Evolutionary conservation across 176 grass and related monocot genomes (phyloP), one percentile per base, ranked within the genome.

Genomic region (Zoysia pacifica): DNA sequence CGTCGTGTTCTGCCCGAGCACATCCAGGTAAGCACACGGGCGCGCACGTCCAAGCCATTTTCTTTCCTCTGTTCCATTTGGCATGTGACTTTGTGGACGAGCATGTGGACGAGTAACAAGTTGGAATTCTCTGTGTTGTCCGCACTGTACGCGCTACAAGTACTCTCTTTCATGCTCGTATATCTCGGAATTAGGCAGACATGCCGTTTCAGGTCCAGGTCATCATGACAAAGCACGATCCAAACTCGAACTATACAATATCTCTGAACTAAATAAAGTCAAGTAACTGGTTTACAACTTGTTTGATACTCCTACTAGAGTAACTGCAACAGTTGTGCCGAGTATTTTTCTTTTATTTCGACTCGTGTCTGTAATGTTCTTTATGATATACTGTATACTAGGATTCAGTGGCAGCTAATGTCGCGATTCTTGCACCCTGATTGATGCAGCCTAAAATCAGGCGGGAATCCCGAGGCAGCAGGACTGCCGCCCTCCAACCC

Each of bases 1-100:
- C 65, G 39, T 93, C 84, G 77, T 82, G 1, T 93, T 93, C 80
- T 93, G 90, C 81, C 84, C 83, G 47, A 44, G 6, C 65, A 45
- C 35, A 45, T 82, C 89, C 20, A 91, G 85, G 89, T 88, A 73
- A 5, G 35, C 38, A 56, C 43, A 11, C 28, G 28, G 28, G 28
- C 49, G 38, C 67, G 44, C 16, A 11, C 3, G 43, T 14, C 3
- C 1, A 16, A 5, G 28, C 28, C 28, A 28, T 28, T 28, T 28
- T 28, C 28, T 28, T 28, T 28, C 28, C 28, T 28, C 28, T 28
- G 28, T 28, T 59, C 42, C 66, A 70, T 48, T 59, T 70, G 78
- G 12, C 51, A 11, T 42, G 35, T 50, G 28, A 4, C 6, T 53
- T 6, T 2, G 52, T 50, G 68, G 65, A 72, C 44, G 56, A 53